Base-by-base conservation (phyloP, 139 green algal genomes). In the Ettlia oleoabundans region DNA sequence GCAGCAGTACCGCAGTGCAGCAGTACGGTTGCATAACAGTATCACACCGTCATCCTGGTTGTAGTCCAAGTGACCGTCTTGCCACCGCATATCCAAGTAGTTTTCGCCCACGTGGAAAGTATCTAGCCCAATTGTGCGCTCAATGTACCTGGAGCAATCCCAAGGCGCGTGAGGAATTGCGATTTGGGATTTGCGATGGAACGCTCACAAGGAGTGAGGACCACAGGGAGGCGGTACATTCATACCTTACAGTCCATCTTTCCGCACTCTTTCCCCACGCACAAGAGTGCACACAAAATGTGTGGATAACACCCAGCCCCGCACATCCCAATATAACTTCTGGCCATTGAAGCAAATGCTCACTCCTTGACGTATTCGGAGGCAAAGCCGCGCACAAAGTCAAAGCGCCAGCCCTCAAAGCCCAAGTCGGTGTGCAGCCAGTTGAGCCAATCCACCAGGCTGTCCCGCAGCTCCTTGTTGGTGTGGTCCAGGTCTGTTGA, bases 371-470 rank as follows among this genome's bases (percentile, higher is more conserved):
- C 41, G 43, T 82, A 82, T 33, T 88, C 53, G 26, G 81, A 42
- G 0, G 64, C 91, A 63, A 90, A 96, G 51, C 93, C 93, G 66
- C 90, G 92, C 22, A 86, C 82, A 73, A 96, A 98, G 87, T 98
- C 96, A 84, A 98, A 96, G 55, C 96, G 89, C 94, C 94, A 99
- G 69, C 96, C 96, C 76, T 98, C 92, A 85, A 95, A 98, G 37
- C 96, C 95, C 15, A 98, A 90, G 70, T 88, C 88, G 30, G 91
- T 90, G 70, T 91, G 86, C 82, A 99, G 87, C 82, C 88, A 97
- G 52, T 91, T 92, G 78, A 98, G 83, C 96, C 96, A 99, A 37
- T 94, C 90, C 42, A 80, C 92, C 4, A 98, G 81, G 35, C 86
- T 85, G 8, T 84, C 75, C 1, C 92, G 88, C 62, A 98, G 86